Evolutionary conservation across 306 rosid genomes (phyloP).

Genomic region (Prunus mira): DNA sequence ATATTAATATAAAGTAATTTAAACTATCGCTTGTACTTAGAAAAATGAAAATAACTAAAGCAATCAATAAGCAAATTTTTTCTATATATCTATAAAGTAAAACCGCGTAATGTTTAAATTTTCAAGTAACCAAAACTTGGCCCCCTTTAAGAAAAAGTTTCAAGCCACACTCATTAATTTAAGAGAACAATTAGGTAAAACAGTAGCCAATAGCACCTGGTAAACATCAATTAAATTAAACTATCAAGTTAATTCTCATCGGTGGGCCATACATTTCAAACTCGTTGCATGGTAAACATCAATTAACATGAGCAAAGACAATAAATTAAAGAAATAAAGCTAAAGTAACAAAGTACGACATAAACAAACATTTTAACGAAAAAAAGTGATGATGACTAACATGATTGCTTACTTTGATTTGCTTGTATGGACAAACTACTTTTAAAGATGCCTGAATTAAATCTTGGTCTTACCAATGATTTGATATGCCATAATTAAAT

Average conservation of each 20-base stretch:
- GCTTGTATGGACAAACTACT: background rate
- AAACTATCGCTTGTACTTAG: too few relatives aligned
- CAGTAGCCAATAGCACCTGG: too few relatives aligned
- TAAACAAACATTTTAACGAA: background rate
- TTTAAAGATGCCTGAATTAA: background rate
- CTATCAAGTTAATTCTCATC: background rate
- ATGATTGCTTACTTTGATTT: background rate
- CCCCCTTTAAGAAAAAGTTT: too few relatives aligned
- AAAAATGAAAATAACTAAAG: fast-evolving
- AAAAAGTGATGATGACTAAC: background rate
- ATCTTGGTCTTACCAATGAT: background rate
- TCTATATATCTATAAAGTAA: too few relatives aligned
- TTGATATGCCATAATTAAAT: background rate
- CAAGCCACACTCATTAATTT: too few relatives aligned
- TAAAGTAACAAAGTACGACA: background rate
- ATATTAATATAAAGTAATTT: too few relatives aligned
- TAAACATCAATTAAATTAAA: too few relatives aligned
- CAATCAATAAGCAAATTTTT: too few relatives aligned
- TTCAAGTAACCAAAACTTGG: too few relatives aligned
- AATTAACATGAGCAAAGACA: background rate
- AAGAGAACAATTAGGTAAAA: too few relatives aligned
- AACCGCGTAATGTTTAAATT: too few relatives aligned
- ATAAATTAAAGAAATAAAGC: background rate
- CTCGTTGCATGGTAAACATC: background rate
- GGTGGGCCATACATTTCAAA: background rate